phyloP scores from a whole-genome alignment of 1,284 basidiomycete species.

The Ustilago hordei region DNA sequence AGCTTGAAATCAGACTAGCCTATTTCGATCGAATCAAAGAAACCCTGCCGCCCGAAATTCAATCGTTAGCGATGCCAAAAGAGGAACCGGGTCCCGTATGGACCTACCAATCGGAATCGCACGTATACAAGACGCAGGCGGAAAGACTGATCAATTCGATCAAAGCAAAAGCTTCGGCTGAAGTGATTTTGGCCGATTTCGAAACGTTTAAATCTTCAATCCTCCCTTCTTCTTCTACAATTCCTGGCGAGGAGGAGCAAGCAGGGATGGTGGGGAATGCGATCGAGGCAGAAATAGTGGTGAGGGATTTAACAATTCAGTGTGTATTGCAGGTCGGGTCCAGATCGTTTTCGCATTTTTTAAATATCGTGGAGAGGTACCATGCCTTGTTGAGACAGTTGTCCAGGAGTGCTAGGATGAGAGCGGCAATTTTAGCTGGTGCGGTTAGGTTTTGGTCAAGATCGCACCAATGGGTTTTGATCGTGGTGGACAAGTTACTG shows the following conservation, averaged over 20 bases:
- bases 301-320: conserved; percentile 86
- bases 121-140: conserved; percentile 83
- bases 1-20: conserved; percentile 89
- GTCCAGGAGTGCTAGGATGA: conserved; percentile 73
- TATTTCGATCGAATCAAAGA: conserved; percentile 94
- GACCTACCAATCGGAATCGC: conserved; percentile 80
- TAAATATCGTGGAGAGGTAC: conserved; percentile 96
- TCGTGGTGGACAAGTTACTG: conserved; percentile 97
- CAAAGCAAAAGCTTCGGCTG: conserved; percentile 77
- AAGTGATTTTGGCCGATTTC: conserved; percentile 83
- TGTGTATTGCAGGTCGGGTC: conserved; percentile 90
- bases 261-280: conserved; percentile 58
- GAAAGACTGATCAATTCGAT: conserved; percentile 83
- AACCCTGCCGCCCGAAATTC: conserved; percentile 83
- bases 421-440: conserved; percentile 76
- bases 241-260: conserved; percentile 71
- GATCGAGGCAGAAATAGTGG: conserved; percentile 75
- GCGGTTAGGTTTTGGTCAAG: conserved; percentile 78
- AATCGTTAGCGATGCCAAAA: conserved; percentile 77
- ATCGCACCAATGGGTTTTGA: conserved; percentile 73
- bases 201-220: conserved; percentile 72
- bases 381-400: conserved; percentile 86
- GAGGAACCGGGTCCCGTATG: conserved; percentile 85
- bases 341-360: conserved; percentile 95
- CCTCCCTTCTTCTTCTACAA: conserved; percentile 17